Evolutionary conservation across 2,329 filamentous ascomycete species (phyloP), one percentile per base, ranked within the genome.

Genomic region (Sphaerulina vaccinii): DNA sequence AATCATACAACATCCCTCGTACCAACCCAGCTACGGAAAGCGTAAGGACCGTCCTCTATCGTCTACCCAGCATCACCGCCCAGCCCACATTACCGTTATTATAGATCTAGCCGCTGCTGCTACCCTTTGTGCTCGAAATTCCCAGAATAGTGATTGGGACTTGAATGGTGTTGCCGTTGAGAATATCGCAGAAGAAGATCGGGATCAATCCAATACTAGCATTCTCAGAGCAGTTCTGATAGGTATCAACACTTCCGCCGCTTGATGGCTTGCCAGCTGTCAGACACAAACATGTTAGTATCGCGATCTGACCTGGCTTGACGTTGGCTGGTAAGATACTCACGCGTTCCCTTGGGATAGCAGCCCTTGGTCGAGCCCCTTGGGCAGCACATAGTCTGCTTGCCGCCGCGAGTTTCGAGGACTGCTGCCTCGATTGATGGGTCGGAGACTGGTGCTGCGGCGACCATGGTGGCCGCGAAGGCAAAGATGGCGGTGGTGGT

Each of bases 81-180:
- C n/a, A n/a, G n/a, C n/a, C n/a, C n/a, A n/a, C n/a, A n/a, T n/a
- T n/a, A n/a, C n/a, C n/a, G n/a, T n/a, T n/a, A n/a, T n/a, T n/a
- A n/a, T n/a, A n/a, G n/a, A n/a, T n/a, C n/a, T n/a, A n/a, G n/a
- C n/a, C n/a, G n/a, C n/a, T n/a, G n/a, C n/a, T n/a, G n/a, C n/a
- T n/a, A n/a, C n/a, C n/a, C n/a, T n/a, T n/a, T n/a, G 27, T 29
- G 3, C 3, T 9, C 4, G 27, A 29, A 9, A 10, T 29, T 9
- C 27, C 27, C 9, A 29, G 27, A 13, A 29, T 13, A 3, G 35
- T 29, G 16, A 49, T 16, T 22, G 45, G 45, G 11, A 41, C 19
- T 18, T n/a, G 24, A 36, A 49, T 32, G 5, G 36, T 49, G 37
- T 49, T 49, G 45, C 36, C 45, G 37, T 49, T 49, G 15, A 49